These are phyloP conservation scores for Leishmania turanica DNA, from an alignment of 208 protist species.

Conservation along the genomic window DNA sequence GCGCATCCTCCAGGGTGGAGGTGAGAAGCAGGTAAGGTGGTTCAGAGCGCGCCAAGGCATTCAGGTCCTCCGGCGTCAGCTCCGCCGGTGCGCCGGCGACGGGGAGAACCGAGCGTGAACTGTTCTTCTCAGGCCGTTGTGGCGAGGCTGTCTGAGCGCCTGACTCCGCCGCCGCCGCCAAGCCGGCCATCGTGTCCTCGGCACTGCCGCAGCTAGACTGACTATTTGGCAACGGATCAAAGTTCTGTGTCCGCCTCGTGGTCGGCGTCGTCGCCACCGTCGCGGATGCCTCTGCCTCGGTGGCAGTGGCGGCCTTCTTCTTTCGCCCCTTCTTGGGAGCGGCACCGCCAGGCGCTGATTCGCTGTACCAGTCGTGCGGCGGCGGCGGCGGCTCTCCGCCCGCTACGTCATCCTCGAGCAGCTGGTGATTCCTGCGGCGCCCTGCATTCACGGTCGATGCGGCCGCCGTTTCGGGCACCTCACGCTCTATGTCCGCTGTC, in stretches of 20 bases:
- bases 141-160: conserved; percentile 22
- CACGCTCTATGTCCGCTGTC: background rate
- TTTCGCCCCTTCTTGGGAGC: conserved; percentile 17
- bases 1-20: conserved; percentile 64
- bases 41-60: conserved; percentile 32
- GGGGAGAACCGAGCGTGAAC: background rate
- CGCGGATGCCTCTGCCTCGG: background rate
- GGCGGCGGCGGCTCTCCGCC: background rate
- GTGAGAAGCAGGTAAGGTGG: conserved; percentile 56
- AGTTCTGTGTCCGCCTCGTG: background rate
- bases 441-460: background rate
- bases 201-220: conserved; percentile 9
- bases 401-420: conserved; percentile 11
- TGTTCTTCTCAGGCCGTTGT: conserved; percentile 3
- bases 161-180: conserved; percentile 28
- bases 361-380: background rate
- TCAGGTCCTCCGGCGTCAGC: conserved; percentile 14
- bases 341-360: background rate
- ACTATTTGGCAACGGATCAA: conserved; percentile 1
- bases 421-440: conserved; percentile 1
- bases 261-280: background rate
- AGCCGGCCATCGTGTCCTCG: conserved; percentile 22
- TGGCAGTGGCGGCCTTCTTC: conserved; percentile 15
- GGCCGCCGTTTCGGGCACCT: conserved; percentile 17
- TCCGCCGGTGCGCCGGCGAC: conserved; percentile 4